Conservation (phyloP, 139 green algal species). For the Volvox africanus region DNA sequence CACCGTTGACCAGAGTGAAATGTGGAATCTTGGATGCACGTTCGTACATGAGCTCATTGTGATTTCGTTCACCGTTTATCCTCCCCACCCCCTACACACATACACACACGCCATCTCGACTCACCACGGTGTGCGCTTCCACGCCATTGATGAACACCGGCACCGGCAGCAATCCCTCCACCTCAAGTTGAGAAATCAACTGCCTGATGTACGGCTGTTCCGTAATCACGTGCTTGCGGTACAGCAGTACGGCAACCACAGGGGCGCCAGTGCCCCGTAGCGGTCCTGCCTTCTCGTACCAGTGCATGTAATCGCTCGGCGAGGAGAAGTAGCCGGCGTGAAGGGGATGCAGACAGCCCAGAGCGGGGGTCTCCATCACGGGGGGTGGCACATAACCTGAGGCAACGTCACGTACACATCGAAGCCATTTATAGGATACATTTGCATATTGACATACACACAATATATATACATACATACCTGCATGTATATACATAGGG, state of each 20-base stretch:
- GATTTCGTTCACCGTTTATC: too few relatives aligned
- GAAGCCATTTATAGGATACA: too few relatives aligned
- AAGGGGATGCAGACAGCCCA: constrained; percentile 94
- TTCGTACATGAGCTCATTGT: too few relatives aligned
- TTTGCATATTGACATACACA: too few relatives aligned
- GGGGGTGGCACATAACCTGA: constrained; percentile 50
- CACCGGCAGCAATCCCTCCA: constrained; percentile 78
- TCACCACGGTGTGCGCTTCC: constrained; percentile 95
- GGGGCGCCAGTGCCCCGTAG: constrained; percentile 68
- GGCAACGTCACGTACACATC: too few relatives aligned
- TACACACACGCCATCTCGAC: constrained; percentile 45
- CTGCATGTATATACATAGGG: too few relatives aligned
- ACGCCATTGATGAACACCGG: constrained; percentile 98
- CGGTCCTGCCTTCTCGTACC: constrained; percentile 66
- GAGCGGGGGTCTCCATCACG: constrained; percentile 88
- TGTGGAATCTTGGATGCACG: too few relatives aligned
- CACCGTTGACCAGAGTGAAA: too few relatives aligned
- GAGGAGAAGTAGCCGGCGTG: constrained; percentile 73
- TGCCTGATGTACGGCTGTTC: constrained; percentile 86
- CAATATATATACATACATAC: too few relatives aligned
- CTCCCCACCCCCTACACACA: too few relatives aligned
- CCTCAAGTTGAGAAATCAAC: constrained; percentile 76
- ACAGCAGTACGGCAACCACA: constrained; percentile 93
- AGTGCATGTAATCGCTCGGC: constrained; percentile 87
- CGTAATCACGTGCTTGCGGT: constrained; percentile 99